Evolutionary conservation across 768 basidiomycete species (phyloP).

Genomic region (Tubosaeta sp.): DNA sequence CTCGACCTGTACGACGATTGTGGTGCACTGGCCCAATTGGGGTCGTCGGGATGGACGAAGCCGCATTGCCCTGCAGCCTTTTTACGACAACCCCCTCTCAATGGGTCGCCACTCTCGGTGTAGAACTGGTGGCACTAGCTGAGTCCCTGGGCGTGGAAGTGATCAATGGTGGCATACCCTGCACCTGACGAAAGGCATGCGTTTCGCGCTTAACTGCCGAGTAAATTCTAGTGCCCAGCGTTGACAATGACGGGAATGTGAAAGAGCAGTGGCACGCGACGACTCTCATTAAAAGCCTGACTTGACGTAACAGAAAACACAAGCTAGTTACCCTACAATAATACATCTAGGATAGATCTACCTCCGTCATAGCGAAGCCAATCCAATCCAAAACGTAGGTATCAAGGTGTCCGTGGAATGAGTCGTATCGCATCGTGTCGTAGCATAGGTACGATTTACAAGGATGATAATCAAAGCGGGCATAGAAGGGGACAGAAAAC

Average conservation of each 20-base stretch:
- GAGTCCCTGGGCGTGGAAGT: constrained; percentile 5
- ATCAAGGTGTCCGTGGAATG: constrained; percentile 17
- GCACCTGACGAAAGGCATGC: constrained; percentile 23
- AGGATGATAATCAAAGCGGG: constrained; percentile 5
- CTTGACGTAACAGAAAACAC: not conserved
- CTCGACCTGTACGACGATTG: constrained; percentile 4
- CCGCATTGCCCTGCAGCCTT: constrained; percentile 16
- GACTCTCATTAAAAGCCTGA: not conserved
- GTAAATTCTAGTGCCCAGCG: not conserved
- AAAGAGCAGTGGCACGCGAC: constrained; percentile 1
- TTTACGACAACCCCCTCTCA: constrained; percentile 24
- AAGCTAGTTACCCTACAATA: not conserved
- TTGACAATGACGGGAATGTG: not conserved
- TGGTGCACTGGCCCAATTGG: constrained; percentile 21
- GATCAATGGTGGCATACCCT: constrained; percentile 17
- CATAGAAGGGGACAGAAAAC: constrained; percentile 5
- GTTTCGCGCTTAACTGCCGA: constrained; percentile 10
- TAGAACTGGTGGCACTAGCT: constrained; percentile 21
- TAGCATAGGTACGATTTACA: constrained; percentile 13
- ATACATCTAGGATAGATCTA: constrained; percentile 11
- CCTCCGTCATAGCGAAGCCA: not conserved
- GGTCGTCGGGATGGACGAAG: constrained; percentile 30
- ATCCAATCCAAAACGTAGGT: constrained; percentile 11
- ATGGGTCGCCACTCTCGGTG: constrained; percentile 27
- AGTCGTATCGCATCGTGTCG: constrained; percentile 28